These are phyloP conservation scores for Heritiera littoralis DNA, from an alignment of 345 rosid species.

Conservation along the genomic window DNA sequence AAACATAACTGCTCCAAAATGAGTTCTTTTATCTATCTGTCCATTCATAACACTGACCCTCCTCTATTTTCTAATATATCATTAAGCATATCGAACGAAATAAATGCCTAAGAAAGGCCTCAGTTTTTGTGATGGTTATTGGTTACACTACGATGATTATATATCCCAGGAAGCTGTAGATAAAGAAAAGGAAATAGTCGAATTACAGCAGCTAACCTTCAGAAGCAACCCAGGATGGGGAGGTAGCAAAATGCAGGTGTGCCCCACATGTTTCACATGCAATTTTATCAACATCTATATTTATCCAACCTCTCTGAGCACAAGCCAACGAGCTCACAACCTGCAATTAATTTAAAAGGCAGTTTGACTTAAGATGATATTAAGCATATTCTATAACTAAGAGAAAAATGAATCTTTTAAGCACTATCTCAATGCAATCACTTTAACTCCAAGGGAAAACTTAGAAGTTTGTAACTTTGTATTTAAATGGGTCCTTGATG, in stretches of 20 bases:
- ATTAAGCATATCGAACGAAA: not conserved
- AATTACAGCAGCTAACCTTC: conserved; percentile 45
- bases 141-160: not conserved
- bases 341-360: conserved; percentile 35
- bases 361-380: not conserved
- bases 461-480: not conserved
- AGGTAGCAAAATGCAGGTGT: conserved; percentile 43
- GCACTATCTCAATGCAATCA: not conserved
- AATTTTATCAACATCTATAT: conserved; percentile 52
- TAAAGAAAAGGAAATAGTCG: not conserved
- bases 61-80: not conserved
- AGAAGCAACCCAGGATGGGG: conserved; percentile 37
- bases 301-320: conserved; percentile 84
- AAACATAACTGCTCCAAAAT: conserved; percentile 11
- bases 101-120: not conserved
- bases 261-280: conserved; percentile 70
- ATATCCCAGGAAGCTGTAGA: conserved; percentile 3
- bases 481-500: not conserved
- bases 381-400: conserved; percentile 4
- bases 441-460: not conserved
- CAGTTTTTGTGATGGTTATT: not conserved
- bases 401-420: not conserved
- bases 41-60: not conserved
- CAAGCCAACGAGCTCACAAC: conserved; percentile 60
- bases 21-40: not conserved